These are phyloP conservation scores for Coccomyxa subellipsoidea DNA, from an alignment of 163 green algal species.

Conservation along the genomic window DNA sequence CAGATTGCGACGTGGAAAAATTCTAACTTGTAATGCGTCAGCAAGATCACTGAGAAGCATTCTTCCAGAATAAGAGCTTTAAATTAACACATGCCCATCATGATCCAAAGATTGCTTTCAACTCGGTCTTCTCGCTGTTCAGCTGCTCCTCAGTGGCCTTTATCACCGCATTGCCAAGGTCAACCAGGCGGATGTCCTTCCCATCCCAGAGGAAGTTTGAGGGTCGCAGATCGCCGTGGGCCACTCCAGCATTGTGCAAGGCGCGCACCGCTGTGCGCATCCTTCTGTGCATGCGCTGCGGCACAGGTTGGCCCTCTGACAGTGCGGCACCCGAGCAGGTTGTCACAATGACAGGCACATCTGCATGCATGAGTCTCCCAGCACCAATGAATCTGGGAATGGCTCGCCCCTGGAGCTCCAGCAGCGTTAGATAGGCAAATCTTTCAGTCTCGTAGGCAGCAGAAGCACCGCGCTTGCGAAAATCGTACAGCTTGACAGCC, in stretches of 20 bases:
- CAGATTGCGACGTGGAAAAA: no score
- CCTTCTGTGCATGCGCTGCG: background rate
- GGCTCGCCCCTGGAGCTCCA: background rate
- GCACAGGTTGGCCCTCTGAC: background rate
- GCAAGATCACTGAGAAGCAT: no score
- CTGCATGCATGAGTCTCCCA: background rate
- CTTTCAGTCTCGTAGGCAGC: background rate
- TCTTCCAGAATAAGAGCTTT: no score
- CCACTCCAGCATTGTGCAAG: background rate
- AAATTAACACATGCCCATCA: no score
- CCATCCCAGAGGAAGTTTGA: background rate
- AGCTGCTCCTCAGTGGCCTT: background rate
- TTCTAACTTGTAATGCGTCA: no score
- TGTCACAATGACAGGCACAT: background rate
- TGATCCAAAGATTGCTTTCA: no score
- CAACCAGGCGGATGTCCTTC: background rate
- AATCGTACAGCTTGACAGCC: background rate
- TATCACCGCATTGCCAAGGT: background rate
- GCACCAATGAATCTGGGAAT: background rate
- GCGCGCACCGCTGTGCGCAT: background rate
- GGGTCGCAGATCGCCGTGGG: background rate
- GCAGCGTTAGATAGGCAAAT: background rate
- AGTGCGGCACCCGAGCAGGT: background rate
- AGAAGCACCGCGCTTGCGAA: background rate
- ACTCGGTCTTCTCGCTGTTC: background rate